phyloP scores from a whole-genome alignment of 768 basidiomycete species.

The Mycena chlorophos region DNA sequence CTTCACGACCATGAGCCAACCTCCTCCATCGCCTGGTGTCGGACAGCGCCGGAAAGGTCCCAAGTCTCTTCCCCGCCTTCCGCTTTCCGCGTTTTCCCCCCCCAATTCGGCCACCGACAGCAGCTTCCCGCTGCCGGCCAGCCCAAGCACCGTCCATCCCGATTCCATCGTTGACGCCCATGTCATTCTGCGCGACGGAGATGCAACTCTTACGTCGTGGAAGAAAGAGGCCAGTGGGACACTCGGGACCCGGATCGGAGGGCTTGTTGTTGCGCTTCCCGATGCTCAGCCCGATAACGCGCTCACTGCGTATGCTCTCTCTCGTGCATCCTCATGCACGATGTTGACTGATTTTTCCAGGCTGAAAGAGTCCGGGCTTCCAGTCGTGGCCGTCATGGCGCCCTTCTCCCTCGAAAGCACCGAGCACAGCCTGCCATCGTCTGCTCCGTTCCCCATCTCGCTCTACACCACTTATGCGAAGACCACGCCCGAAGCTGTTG shows the following conservation, averaged over 20 bases:
- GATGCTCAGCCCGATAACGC: constrained; percentile 44
- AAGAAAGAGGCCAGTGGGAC: constrained; percentile 49
- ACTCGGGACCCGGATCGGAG: constrained; percentile 47
- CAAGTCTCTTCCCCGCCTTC: constrained; percentile 69
- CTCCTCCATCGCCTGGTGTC: constrained; percentile 44
- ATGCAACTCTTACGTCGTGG: constrained; percentile 49
- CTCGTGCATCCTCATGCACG: neutral
- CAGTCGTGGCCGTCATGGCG: constrained; percentile 57
- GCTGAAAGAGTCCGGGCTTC: constrained; percentile 27
- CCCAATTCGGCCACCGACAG: constrained; percentile 69
- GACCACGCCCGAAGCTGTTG: constrained; percentile 48
- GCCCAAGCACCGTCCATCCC: constrained; percentile 68
- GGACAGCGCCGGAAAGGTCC: constrained; percentile 58
- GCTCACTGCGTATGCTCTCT: constrained; percentile 48
- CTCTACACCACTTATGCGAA: constrained; percentile 58
- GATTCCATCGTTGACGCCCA: constrained; percentile 66
- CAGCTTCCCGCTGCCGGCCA: constrained; percentile 65
- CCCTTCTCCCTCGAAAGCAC: constrained; percentile 59
- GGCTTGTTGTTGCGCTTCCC: constrained; percentile 58
- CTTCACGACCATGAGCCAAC: neutral
- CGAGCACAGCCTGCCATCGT: constrained; percentile 38
- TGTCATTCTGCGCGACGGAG: constrained; percentile 46
- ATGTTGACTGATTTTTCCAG: constrained; percentile 24
- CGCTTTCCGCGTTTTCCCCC: constrained; percentile 72
- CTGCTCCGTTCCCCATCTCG: constrained; percentile 46